Conservation (phyloP, 1,284 basidiomycete genomes). For the Wallemia mellicola region DNA sequence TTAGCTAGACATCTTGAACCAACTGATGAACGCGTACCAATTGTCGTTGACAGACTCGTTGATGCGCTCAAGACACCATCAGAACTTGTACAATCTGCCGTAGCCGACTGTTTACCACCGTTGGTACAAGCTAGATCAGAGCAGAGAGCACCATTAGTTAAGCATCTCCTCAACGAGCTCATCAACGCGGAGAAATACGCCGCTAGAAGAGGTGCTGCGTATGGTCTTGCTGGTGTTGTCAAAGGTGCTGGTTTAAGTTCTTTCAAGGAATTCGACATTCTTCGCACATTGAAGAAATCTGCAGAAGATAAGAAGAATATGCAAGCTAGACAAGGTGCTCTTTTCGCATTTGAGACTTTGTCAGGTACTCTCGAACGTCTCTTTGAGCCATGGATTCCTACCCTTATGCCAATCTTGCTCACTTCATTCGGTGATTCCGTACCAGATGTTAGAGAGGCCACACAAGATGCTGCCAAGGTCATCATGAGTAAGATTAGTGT, state of each 20-base stretch:
- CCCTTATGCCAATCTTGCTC: constrained; percentile 59
- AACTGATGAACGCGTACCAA: constrained; percentile 41
- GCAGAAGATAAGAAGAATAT: constrained; percentile 68
- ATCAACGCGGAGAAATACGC: constrained; percentile 62
- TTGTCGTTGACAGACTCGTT: constrained; percentile 67
- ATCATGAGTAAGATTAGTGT: constrained; percentile 64
- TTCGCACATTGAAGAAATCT: constrained; percentile 40
- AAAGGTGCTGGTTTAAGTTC: constrained; percentile 62
- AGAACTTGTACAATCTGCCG: constrained; percentile 86
- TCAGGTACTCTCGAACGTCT: constrained; percentile 55
- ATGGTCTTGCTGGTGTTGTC: constrained; percentile 74
- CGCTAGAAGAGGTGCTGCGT: constrained; percentile 70
- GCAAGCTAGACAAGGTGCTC: constrained; percentile 66
- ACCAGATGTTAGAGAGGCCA: constrained; percentile 74
- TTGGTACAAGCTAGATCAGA: constrained; percentile 44
- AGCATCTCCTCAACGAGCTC: constrained; percentile 43
- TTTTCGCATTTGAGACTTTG: constrained; percentile 85
- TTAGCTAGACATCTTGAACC: constrained; percentile 62
- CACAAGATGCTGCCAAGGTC: constrained; percentile 66
- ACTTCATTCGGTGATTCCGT: constrained; percentile 67
- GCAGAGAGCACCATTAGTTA: constrained; percentile 34
- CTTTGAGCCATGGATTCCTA: constrained; percentile 67
- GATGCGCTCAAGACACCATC: constrained; percentile 79
- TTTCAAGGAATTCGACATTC: constrained; percentile 56
- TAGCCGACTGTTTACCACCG: constrained; percentile 75